phyloP scores from a whole-genome alignment of 805 yeast species.

The Candida methanosorbosa region DNA sequence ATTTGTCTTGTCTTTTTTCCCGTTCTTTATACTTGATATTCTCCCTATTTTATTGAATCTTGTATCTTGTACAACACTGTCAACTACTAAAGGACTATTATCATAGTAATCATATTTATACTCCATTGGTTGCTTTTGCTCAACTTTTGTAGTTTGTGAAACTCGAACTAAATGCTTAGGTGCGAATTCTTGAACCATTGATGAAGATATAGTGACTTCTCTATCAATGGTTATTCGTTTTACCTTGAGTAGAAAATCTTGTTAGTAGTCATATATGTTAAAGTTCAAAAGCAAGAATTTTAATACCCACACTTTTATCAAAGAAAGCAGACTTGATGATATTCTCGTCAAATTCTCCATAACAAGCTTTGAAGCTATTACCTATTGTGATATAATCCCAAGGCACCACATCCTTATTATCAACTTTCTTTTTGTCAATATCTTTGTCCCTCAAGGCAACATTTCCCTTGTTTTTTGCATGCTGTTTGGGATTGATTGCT shows the following conservation, averaged over 20 bases:
- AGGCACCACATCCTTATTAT: slow-evolving; percentile 1
- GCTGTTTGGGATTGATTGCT: no score
- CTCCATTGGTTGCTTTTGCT: slow-evolving; percentile 5
- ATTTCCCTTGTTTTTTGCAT: no score
- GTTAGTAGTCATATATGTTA: no score
- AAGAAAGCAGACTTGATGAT: slow-evolving; percentile 23
- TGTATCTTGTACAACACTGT: no score
- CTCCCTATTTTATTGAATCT: no score
- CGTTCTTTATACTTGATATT: no score
- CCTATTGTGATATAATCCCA: slow-evolving; percentile 18
- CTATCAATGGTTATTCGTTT: neutral
- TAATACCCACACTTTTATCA: slow-evolving; percentile 14
- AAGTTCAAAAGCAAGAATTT: no score
- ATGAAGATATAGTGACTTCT: neutral
- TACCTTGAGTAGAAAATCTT: neutral
- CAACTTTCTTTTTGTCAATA: no score
- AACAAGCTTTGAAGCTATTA: slow-evolving; percentile 23
- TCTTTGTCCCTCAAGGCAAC: no score
- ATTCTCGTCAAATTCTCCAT: slow-evolving; percentile 26
- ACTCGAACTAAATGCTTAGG: slow-evolving; percentile 51
- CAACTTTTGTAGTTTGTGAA: slow-evolving; percentile 35
- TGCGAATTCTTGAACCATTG: slow-evolving; percentile 28
- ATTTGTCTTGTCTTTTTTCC: no score
- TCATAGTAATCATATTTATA: slow-evolving; percentile 38
- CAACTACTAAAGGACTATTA: no score